Evolutionary conservation across 768 basidiomycete genomes (phyloP).

Genomic region (Lactarius tabidus): DNA sequence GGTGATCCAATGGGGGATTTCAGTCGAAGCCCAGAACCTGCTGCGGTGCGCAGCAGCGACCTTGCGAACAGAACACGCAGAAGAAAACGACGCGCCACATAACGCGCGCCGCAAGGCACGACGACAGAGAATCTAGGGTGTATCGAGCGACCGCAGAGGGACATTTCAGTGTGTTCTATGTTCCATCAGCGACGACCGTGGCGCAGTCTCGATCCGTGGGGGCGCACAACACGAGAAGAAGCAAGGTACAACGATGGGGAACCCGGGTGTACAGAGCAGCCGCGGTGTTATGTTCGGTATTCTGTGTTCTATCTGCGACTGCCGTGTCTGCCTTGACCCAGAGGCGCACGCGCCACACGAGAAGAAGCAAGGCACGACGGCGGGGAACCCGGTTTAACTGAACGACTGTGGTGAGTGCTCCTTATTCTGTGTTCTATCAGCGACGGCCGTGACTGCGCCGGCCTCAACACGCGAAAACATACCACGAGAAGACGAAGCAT

Average conservation of each 20-base stretch:
- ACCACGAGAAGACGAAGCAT: neutral
- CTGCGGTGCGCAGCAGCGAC: constrained; percentile 24
- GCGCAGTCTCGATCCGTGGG: too few species aligned
- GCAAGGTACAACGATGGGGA: neutral
- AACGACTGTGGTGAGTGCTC: neutral
- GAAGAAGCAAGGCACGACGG: neutral
- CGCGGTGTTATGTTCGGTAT: neutral
- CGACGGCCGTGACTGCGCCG: neutral
- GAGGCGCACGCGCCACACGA: too few species aligned
- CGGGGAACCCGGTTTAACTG: neutral
- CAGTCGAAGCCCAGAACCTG: constrained; percentile 35
- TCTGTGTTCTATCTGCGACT: neutral
- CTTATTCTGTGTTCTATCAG: neutral
- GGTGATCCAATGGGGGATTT: constrained; percentile 28
- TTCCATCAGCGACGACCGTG: too few species aligned
- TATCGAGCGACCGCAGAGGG: too few species aligned
- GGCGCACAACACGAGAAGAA: neutral
- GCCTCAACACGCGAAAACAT: constrained; percentile 7
- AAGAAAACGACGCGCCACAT: neutral
- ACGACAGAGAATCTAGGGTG: too few species aligned
- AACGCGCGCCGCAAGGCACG: too few species aligned
- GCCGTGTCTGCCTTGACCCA: too few species aligned
- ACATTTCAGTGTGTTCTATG: too few species aligned
- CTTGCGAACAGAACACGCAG: neutral
- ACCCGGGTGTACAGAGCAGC: constrained; percentile 5